Base-by-base conservation (phyloP, 2,329 filamentous ascomycete species). In the Phyllosticta citrichinensis region DNA sequence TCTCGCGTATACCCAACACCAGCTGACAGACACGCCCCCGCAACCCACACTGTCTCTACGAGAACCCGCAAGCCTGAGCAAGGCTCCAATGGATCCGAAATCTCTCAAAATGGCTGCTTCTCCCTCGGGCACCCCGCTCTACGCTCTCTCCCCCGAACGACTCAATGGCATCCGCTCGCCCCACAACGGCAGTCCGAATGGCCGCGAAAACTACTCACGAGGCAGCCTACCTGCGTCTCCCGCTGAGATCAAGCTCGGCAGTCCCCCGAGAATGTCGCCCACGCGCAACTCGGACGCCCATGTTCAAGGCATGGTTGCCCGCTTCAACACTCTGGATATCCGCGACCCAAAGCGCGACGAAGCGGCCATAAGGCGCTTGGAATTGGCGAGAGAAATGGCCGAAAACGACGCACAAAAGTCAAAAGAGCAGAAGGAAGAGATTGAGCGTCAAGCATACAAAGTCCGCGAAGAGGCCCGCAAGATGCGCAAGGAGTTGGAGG, bases 311-410 rank as follows among this genome's bases (percentile, higher is more conserved):
- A 73, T 80, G 68, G 87, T 89, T 64, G 85, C 83, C 68, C 87
- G 88, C 72, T 89, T 90, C 73, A 88, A 90, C 75, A 82, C 79
- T 62, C 78, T 90, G 40, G 81, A 86, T 62, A 75, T 80, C 62
- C 76, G 76, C 68, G 78, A 80, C 67, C 71, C 72, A 60, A 73
- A 77, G 56, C 73, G 74, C 60, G 76, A 77, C 63, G 74, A 78
- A 63, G 69, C 74, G 10, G 73, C 76, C 56, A 63, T 80, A 40
- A 70, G 75, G 47, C 73, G 76, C 57, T 75, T 78, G 19, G 75
- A 76, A 65, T 72, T 75, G 61, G 74, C 72, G 20, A 64, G 74
- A 27, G 67, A 72, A 56, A 62, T 71, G 64, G 67, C 69, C 14
- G 71, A 74, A 56, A 68, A 73, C 64, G 66, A 67, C 20, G 30